Evolutionary conservation across 371 early-diverging fungal genomes (phyloP).

Genomic region (Mortierella sp.): DNA sequence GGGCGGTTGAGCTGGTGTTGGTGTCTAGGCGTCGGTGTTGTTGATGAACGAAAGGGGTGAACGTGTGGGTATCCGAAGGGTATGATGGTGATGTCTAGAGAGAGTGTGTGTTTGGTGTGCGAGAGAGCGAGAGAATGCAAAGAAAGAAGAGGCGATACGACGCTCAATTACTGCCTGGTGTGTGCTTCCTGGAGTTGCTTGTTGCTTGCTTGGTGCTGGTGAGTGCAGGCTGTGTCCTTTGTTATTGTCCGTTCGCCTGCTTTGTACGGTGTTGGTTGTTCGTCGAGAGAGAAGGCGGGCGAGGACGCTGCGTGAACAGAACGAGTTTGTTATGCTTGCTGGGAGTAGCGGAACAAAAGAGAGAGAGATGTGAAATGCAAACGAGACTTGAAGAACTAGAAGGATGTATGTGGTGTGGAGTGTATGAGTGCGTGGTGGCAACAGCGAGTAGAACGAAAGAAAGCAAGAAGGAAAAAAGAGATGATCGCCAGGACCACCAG

Average conservation of each 20-base stretch:
- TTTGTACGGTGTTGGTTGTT: neutral
- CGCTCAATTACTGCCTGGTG: neutral
- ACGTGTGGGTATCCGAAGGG: neutral
- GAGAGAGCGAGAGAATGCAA: neutral
- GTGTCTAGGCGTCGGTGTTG: neutral
- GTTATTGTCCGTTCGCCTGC: neutral
- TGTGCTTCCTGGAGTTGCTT: neutral
- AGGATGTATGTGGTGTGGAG: neutral
- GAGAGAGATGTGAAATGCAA: neutral
- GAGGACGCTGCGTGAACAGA: neutral
- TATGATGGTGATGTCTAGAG: neutral
- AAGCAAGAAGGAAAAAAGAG: neutral
- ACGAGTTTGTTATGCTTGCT: neutral
- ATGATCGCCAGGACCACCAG: conserved; percentile 4
- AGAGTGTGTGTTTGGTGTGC: no score
- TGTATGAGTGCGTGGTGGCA: neutral
- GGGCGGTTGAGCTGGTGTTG: neutral
- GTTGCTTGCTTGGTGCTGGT: neutral
- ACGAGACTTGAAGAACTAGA: neutral
- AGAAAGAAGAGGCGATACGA: neutral
- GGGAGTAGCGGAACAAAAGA: neutral
- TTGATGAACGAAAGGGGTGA: neutral
- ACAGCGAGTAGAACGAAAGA: neutral
- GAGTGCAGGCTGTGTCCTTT: neutral
- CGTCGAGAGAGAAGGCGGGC: neutral